These are phyloP conservation scores for Rhizophagus prolifer DNA, from an alignment of 192 early-diverging fungal genomes.

Conservation along the genomic window DNA sequence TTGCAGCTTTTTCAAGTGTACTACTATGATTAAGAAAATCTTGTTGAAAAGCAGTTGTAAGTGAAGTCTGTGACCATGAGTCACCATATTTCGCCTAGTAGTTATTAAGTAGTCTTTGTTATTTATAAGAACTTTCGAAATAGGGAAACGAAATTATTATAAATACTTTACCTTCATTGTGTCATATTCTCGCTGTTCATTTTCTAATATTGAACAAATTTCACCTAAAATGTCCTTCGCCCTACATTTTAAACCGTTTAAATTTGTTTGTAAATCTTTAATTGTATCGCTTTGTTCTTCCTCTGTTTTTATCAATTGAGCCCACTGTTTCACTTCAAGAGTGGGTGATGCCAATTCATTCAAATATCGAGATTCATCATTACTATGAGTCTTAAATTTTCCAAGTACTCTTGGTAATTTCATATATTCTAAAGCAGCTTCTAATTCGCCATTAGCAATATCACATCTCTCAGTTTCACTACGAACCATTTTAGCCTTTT, in stretches of 20 bases:
- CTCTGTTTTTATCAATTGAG: conserved; percentile 57
- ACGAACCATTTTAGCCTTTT: conserved; percentile 91
- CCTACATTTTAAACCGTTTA: conserved; percentile 67
- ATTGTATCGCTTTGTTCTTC: conserved; percentile 52
- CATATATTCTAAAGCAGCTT: conserved; percentile 83
- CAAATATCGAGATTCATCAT: conserved; percentile 40
- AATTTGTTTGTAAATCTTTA: conserved; percentile 54
- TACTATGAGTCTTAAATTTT: conserved; percentile 64
- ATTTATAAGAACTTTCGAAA: background rate
- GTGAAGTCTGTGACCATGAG: conserved; percentile 80
- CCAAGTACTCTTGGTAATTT: conserved; percentile 75
- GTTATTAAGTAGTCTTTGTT: background rate
- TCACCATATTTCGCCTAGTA: conserved; percentile 70
- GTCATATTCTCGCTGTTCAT: conserved; percentile 87
- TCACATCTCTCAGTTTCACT: conserved; percentile 77
- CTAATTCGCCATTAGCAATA: conserved; percentile 79
- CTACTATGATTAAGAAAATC: conserved; percentile 74
- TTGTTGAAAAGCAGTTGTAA: conserved; percentile 72
- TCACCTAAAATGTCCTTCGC: conserved; percentile 68
- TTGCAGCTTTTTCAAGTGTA: conserved; percentile 73
- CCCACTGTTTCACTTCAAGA: conserved; percentile 60
- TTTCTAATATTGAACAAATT: conserved; percentile 68
- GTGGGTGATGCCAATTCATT: conserved; percentile 59
- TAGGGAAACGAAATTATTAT: too few species aligned
- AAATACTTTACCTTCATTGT: conserved; percentile 55